Conservation (phyloP, 306 rosid genomes). For the Prunus padus region DNA sequence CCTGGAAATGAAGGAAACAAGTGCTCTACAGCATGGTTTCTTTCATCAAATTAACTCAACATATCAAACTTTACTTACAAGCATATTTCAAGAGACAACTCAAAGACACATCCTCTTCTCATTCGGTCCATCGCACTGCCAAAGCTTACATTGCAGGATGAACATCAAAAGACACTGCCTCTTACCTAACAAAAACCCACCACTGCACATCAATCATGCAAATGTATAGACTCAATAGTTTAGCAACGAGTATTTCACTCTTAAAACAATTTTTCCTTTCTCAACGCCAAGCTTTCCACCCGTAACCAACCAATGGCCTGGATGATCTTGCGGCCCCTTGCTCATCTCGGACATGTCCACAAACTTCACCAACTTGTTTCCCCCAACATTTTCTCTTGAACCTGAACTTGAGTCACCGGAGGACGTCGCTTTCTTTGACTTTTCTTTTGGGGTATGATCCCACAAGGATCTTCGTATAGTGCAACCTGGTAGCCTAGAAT, state of each 20-base stretch:
- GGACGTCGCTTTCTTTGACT: slow-evolving; percentile 29
- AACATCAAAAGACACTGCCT: slow-evolving; percentile 18
- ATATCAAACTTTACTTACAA: background rate
- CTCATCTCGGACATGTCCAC: slow-evolving; percentile 61
- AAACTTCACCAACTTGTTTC: slow-evolving; percentile 54
- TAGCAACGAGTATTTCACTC: slow-evolving; percentile 80
- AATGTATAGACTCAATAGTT: slow-evolving; percentile 51
- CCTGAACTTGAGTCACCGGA: slow-evolving; percentile 36
- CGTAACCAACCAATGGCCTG: slow-evolving; percentile 90
- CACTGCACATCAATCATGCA: slow-evolving; percentile 42
- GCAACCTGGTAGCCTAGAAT: slow-evolving; percentile 71
- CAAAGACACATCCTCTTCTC: slow-evolving; percentile 27
- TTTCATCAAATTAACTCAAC: background rate
- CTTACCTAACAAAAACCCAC: slow-evolving; percentile 37
- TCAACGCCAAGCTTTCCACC: slow-evolving; percentile 91
- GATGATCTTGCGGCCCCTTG: slow-evolving; percentile 68
- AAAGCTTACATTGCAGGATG: slow-evolving; percentile 25
- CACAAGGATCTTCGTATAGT: slow-evolving; percentile 72
- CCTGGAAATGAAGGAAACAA: background rate
- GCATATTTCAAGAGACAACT: background rate
- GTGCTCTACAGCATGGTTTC: background rate
- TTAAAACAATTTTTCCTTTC: slow-evolving; percentile 64
- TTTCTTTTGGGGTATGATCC: slow-evolving; percentile 56
- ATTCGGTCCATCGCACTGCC: slow-evolving; percentile 34
- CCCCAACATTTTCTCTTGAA: slow-evolving; percentile 39